Evolutionary conservation across 768 basidiomycete species (phyloP), one percentile per base, ranked within the genome.

Genomic region (Termitomyces sp.): DNA sequence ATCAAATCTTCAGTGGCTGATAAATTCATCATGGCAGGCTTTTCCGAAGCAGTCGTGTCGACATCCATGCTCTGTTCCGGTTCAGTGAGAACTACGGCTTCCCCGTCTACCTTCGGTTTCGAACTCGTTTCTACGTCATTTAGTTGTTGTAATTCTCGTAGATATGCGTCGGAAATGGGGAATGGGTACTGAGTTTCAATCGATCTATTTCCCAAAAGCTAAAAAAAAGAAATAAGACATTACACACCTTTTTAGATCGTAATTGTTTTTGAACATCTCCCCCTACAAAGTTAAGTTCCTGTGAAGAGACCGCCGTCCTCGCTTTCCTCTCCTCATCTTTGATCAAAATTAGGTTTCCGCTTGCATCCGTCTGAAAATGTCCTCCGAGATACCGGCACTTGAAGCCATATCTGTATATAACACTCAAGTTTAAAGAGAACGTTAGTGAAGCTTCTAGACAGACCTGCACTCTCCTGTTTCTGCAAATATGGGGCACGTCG

Each of bases 311-410:
- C 12, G 79, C 81, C 0, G 75, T 65, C 33, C 65, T 73, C 20
- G 78, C 81, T 66, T 82, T 81, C 69, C 81, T 87, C 41, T 85
- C 82, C 59, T 84, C 81, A 64, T 93, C 84, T 6, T 73, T 73
- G 0, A 79, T 60, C 1, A 88, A 67, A 27, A 70, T 70, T 16
- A 82, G 64, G 2, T 71, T 62, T 2, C 82, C 85, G 15, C 75
- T 72, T 16, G 77, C 78, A 34, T 79, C 75, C 37, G 73, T 72
- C 18, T 68, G 72, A 12, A 88, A 73, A 70, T 99, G 96, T 3
- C 83, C 87, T 13, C 89, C 88, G 6, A 97, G 81, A 72, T 90
- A 97, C 2, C 97, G 85, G 69, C 97, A 99, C 70, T 94, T 93
- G 71, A 91, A 87, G 12, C 95, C 97, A 65, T 83, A 85, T 54